Percentiles rank a stretch among this genome's conserved stretches.
These are phyloP conservation scores for Macrolepiota albuminosa DNA, from an alignment of 768 basidiomycete genomes.

Conservation along the genomic window DNA sequence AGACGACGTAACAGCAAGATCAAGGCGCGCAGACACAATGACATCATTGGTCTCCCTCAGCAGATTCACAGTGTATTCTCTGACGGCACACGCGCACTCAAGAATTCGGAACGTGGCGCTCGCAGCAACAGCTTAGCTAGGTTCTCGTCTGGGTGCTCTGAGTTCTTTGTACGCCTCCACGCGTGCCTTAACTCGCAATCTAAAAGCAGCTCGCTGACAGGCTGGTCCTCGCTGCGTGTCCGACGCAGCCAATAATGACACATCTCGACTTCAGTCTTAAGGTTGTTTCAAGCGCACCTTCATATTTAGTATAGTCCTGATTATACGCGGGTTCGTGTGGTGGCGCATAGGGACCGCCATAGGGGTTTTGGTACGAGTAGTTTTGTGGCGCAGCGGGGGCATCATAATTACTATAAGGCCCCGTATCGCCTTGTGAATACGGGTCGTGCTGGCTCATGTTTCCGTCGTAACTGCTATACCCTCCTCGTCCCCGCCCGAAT, in stretches of 20 bases:
- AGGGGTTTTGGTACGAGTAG: constrained; percentile 67
- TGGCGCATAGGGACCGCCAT: constrained; percentile 47
- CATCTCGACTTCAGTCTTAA: constrained; percentile 51
- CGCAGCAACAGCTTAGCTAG: constrained; percentile 45
- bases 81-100: constrained; percentile 23
- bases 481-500: constrained; percentile 46
- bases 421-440: constrained; percentile 57
- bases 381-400: constrained; percentile 42
- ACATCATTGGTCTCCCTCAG: constrained; percentile 21
- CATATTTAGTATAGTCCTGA: constrained; percentile 61
- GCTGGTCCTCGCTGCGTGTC: constrained; percentile 31
- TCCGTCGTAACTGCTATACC: constrained; percentile 52
- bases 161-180: constrained; percentile 31
- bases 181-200: constrained; percentile 48
- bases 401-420: constrained; percentile 69
- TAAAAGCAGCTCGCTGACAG: constrained; percentile 21
- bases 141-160: constrained; percentile 25
- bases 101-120: constrained; percentile 27
- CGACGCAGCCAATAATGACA: constrained; percentile 14
- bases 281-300: constrained; percentile 77
- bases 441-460: constrained; percentile 44
- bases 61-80: constrained; percentile 17
- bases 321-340: constrained; percentile 45
- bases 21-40: constrained; percentile 32
- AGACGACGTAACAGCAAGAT: constrained; percentile 38